Evolutionary conservation across 2,329 filamentous ascomycete species (phyloP).

Genomic region (Ascochyta clinopodiicola): DNA sequence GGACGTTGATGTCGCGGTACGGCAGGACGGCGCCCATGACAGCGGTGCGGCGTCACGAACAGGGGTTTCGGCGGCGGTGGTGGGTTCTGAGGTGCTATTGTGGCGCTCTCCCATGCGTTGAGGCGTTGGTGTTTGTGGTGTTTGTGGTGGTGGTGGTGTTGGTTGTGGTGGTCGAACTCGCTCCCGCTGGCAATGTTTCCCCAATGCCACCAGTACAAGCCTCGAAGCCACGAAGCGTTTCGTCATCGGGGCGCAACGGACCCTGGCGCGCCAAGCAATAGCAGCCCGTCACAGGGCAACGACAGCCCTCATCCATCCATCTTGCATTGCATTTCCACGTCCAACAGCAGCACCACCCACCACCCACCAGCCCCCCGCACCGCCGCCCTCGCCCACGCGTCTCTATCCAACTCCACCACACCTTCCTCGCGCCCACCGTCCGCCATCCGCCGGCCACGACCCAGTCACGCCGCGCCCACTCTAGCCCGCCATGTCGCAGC

Average conservation of each 20-base stretch:
- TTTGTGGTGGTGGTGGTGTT: no score
- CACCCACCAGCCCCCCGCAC: slow-evolving; percentile 4
- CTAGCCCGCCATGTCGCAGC: slow-evolving; percentile 73
- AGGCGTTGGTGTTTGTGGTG: no score
- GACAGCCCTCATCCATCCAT: slow-evolving; percentile 7
- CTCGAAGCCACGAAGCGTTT: slow-evolving; percentile 18
- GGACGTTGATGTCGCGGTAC: slow-evolving; percentile 96
- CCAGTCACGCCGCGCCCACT: slow-evolving; percentile 33
- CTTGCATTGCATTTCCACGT: slow-evolving; percentile 2
- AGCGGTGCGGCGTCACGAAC: neutral
- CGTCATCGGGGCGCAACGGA: slow-evolving; percentile 20
- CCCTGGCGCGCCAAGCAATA: slow-evolving; percentile 11
- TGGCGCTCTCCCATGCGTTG: no score
- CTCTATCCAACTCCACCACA: neutral
- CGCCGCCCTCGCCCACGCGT: slow-evolving; percentile 15
- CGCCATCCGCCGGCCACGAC: slow-evolving; percentile 9
- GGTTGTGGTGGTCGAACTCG: no score
- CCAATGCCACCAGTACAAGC: neutral
- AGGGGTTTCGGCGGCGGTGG: no score
- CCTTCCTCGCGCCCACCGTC: slow-evolving; percentile 1
- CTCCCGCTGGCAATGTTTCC: neutral
- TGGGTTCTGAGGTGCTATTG: no score
- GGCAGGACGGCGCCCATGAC: slow-evolving; percentile 66
- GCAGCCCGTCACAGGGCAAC: slow-evolving; percentile 16
- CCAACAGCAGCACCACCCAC: slow-evolving; percentile 13